A percentile compares a stretch with the other conserved stretches of the same genome.
These are phyloP conservation scores for Polygonum aviculare DNA, from an alignment of 148 eudicot genomes.

Conservation along the genomic window DNA sequence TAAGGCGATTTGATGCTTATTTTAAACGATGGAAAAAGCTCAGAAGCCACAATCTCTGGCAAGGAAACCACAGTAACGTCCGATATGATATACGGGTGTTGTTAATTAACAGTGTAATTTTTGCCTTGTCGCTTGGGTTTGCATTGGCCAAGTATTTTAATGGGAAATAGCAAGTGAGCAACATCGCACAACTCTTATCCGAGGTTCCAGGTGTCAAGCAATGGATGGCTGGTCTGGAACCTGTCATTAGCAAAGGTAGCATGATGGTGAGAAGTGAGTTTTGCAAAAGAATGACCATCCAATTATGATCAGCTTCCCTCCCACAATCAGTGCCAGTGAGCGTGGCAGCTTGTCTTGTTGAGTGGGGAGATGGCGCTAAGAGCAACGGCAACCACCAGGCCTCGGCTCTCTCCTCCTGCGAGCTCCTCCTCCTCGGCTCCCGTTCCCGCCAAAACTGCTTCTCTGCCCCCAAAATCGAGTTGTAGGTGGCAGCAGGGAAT, in stretches of 20 bases:
- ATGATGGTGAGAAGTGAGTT: background rate
- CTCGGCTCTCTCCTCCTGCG: conserved; percentile 24
- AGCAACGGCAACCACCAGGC: conserved; percentile 53
- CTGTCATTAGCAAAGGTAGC: background rate
- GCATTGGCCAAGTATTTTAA: too few species aligned
- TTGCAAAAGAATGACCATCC: background rate
- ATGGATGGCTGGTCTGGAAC: background rate
- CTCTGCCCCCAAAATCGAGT: conserved; percentile 16
- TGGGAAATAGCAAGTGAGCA: background rate
- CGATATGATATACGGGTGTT: too few species aligned
- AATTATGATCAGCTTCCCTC: background rate
- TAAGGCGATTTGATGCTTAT: too few species aligned
- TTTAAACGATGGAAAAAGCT: too few species aligned
- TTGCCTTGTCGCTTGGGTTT: too few species aligned
- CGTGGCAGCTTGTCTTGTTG: too few species aligned
- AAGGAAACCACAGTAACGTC: too few species aligned
- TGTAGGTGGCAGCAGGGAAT: conserved; percentile 29
- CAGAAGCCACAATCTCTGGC: too few species aligned
- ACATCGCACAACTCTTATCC: background rate
- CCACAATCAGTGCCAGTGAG: too few species aligned
- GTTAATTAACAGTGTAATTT: too few species aligned
- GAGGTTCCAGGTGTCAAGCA: background rate
- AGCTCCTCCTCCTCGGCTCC: conserved; percentile 10
- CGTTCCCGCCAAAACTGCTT: conserved; percentile 24
- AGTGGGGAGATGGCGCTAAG: conserved; percentile 30